Evolutionary conservation across 208 protist species (phyloP), one percentile per base, ranked within the genome.

Genomic region (Leishmania martiniquensis): DNA sequence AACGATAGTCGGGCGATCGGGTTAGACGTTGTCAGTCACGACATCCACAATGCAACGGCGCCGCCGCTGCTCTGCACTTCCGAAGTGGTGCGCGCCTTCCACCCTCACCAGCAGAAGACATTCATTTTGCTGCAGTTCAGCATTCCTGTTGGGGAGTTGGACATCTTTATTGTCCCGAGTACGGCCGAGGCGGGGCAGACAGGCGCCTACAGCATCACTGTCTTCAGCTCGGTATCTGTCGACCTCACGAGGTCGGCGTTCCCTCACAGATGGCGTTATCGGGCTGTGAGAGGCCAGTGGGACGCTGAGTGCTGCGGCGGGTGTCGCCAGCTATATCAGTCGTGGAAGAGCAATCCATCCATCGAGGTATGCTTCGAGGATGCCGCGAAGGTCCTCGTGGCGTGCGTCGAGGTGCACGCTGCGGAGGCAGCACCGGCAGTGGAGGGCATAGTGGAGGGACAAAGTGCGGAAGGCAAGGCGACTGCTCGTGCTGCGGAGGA

Each of bases 261-360:
- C 75, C 91, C 93, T 44, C 93, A 97, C 68, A 76, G 83, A 1
- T 95, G 93, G 93, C 84, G 93, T 72, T 90, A 95, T 72, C 89
- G 90, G 17, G 72, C 81, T 5, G 62, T 94, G 60, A 52, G 52
- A 0, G 90, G 92, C 2, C 70, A 82, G 37, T 97, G 94, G 93
- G 81, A 93, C 72, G 87, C 86, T n/a, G 57, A 82, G 42, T 85
- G 78, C 76, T 95, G 91, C 76, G 92, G 94, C 42, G 94, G 94
- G 65, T 89, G 82, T 76, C 85, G 90, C 9, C 83, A 87, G 34
- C 45, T 83, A 15, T 92, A 87, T 54, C 57, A 76, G 65, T 93
- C 92, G 72, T 97, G 94, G 94, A 95, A 94, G 75, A 92, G 85
- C 82, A 96, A 96, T 83, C 91, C 91, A 3, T 76, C 91, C 34